phyloP scores from a whole-genome alignment of 192 early-diverging fungal species.

The Radiomyces spectabilis region DNA sequence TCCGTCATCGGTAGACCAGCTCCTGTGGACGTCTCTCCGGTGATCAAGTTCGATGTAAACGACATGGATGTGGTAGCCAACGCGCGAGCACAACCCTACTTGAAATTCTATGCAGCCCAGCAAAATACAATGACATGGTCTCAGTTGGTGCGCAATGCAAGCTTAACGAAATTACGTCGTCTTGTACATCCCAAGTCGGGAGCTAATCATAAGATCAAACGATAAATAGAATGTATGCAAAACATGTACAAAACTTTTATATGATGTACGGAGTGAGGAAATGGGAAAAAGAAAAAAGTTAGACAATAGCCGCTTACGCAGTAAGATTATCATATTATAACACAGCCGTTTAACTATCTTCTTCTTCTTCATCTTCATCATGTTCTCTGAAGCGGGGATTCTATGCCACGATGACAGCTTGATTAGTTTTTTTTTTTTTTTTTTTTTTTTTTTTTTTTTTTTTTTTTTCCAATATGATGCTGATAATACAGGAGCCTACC shows the following conservation, averaged over 20 bases:
- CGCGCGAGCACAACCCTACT: slow-evolving; percentile 1
- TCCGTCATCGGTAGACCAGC: too few relatives aligned
- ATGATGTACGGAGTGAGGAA: too few relatives aligned
- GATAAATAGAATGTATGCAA: too few relatives aligned
- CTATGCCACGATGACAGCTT: slow-evolving; percentile 2
- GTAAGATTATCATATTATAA: too few relatives aligned
- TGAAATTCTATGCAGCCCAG: neutral
- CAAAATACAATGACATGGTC: slow-evolving; percentile 3
- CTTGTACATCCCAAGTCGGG: too few relatives aligned
- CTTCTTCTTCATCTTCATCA: slow-evolving; percentile 30
- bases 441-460: neutral
- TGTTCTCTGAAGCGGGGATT: slow-evolving; percentile 45
- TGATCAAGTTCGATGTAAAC: too few relatives aligned
- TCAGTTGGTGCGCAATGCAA: neutral
- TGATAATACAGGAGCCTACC: slow-evolving; percentile 12
- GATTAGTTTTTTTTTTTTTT: neutral
- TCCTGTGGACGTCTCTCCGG: too few relatives aligned
- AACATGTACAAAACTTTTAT: too few relatives aligned
- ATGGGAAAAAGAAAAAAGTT: too few relatives aligned
- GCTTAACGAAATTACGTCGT: slow-evolving; percentile 10
- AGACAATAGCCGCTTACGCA: too few relatives aligned
- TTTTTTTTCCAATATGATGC: slow-evolving; percentile 8
- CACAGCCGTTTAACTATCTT: slow-evolving; percentile 3
- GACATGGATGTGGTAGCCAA: neutral
- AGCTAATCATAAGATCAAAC: too few relatives aligned